A percentile compares a stretch with the other conserved stretches of the same genome.
phyloP scores from a whole-genome alignment of 2,329 filamentous ascomycete genomes.

The Bertia moriformis region DNA sequence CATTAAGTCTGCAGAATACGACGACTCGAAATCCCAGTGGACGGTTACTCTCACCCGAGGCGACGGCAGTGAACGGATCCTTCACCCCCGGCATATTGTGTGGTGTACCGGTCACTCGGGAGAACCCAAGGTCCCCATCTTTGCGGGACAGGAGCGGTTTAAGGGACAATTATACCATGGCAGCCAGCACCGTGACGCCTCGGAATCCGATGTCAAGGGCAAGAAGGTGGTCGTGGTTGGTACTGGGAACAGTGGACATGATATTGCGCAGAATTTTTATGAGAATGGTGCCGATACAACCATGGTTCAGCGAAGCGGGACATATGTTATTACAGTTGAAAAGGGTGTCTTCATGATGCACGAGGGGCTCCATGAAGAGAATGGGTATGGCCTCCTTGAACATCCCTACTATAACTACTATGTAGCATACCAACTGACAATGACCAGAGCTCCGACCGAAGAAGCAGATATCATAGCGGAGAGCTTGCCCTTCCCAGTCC shows the following conservation, averaged over 20 bases:
- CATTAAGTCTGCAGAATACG: slow-evolving; percentile 21
- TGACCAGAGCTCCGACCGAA: slow-evolving; percentile 25
- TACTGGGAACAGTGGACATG: slow-evolving; percentile 30
- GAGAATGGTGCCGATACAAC: slow-evolving; percentile 32
- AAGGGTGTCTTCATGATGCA: slow-evolving; percentile 26
- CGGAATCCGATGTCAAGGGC: slow-evolving; percentile 8
- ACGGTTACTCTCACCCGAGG: slow-evolving; percentile 14
- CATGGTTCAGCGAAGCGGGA: slow-evolving; percentile 35
- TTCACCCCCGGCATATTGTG: slow-evolving; percentile 27
- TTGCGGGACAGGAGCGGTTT: slow-evolving; percentile 23
- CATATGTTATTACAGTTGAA: slow-evolving; percentile 29
- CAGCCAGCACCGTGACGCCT: slow-evolving; percentile 22
- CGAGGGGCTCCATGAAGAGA: slow-evolving; percentile 28
- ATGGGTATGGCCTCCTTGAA: slow-evolving; percentile 10
- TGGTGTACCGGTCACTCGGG: slow-evolving; percentile 29
- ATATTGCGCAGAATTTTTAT: slow-evolving; percentile 32
- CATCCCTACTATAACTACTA: background rate
- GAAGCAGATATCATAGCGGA: slow-evolving; percentile 31
- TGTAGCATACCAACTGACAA: slow-evolving; percentile 1
- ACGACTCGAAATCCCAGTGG: slow-evolving; percentile 21
- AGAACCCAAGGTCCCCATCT: slow-evolving; percentile 21
- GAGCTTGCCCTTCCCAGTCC: slow-evolving; percentile 27
- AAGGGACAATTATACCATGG: slow-evolving; percentile 27
- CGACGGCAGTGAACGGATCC: slow-evolving; percentile 9
- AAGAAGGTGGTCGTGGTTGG: slow-evolving; percentile 32